Evolutionary conservation across 106 monocot species (phyloP), one percentile per base, ranked within the genome.

Genomic region (Dioscorea alata): DNA sequence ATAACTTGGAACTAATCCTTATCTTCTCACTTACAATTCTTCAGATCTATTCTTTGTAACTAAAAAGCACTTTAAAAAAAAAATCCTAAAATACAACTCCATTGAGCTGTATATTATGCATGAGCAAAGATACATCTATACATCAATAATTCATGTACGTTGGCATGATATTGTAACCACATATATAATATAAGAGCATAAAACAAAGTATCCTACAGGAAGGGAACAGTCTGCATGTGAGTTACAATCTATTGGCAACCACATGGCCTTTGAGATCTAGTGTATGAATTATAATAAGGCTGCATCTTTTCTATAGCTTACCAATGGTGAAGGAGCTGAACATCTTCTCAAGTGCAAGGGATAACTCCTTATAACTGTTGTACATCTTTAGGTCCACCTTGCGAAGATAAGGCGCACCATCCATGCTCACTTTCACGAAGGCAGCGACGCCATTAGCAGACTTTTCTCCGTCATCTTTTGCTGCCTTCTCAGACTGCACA

Each of bases 391-490:
- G 75, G 61, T 90, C 90, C 42, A 90, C 85, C 73, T 90, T 90
- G 56, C 90, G 85, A 15, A 90, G 86, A 57, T 90, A 90, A 4
- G 90, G 90, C 7, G 86, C 90, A 19, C 90, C 90, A 51, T 90
- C 90, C 86, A 90, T 86, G 90, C 90, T 90, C n/a, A 90, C 90
- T 78, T 90, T 90, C 59, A 90, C 80, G 52, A 78, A 75, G 52
- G 83, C 67, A 20, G 75, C 83, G 2, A 60, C 32, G 17, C 8
- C 48, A 21, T 31, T 73, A 51, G 61, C 63, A 61, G 66, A 54
- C 56, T 78, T 81, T 18, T 63, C 68, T 0, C 60, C 77, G 20
- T 23, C 64, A 0, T 79, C 72, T 32, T 72, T 69, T 23, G 23
- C 66, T 8, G 42, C 72, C 72, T 84, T 80, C 23, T 61, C 69